A percentile compares a stretch with the other conserved stretches of the same genome.
Evolutionary conservation across 768 basidiomycete species (phyloP).

Genomic region (Suillus spraguei): DNA sequence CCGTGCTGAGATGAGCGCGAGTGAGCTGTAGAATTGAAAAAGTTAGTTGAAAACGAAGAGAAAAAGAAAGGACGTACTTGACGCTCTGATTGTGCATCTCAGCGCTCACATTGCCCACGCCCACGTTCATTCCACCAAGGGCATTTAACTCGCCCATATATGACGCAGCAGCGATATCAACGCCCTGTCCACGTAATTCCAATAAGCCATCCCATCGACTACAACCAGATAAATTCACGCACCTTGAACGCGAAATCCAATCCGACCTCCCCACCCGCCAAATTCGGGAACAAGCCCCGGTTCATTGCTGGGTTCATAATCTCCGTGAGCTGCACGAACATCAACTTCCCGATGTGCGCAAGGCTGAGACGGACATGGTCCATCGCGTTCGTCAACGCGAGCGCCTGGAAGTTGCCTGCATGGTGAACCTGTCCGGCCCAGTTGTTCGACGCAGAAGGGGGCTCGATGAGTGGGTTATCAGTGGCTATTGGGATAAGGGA

Average conservation of each 20-base stretch:
- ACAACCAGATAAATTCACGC: slow-evolving; percentile 2
- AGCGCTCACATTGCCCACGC: slow-evolving; percentile 82
- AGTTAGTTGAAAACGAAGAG: not conserved
- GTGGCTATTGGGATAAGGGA: slow-evolving; percentile 53
- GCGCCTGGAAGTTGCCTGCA: slow-evolving; percentile 90
- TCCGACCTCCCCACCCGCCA: slow-evolving; percentile 79
- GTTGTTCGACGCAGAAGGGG: slow-evolving; percentile 58
- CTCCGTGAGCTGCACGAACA: slow-evolving; percentile 65
- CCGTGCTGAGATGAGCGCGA: slow-evolving; percentile 83
- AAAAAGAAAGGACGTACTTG: slow-evolving; percentile 58
- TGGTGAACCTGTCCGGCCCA: slow-evolving; percentile 58
- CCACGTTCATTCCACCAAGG: slow-evolving; percentile 74
- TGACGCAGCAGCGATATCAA: slow-evolving; percentile 83
- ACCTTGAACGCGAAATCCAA: slow-evolving; percentile 78
- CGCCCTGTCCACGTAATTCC: slow-evolving; percentile 40
- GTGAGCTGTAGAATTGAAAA: slow-evolving; percentile 49
- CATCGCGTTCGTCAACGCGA: slow-evolving; percentile 85
- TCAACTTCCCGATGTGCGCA: slow-evolving; percentile 70
- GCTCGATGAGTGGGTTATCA: slow-evolving; percentile 86
- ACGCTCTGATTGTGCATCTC: slow-evolving; percentile 94
- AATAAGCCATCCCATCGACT: not conserved
- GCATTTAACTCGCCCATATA: slow-evolving; percentile 83
- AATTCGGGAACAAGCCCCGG: slow-evolving; percentile 78
- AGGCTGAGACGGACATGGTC: slow-evolving; percentile 79
- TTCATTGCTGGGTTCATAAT: slow-evolving; percentile 62